Percentiles rank a stretch among this genome's conserved stretches.
Conservation (phyloP, 495 filamentous ascomycete genomes). For the Tuber calosporum region DNA sequence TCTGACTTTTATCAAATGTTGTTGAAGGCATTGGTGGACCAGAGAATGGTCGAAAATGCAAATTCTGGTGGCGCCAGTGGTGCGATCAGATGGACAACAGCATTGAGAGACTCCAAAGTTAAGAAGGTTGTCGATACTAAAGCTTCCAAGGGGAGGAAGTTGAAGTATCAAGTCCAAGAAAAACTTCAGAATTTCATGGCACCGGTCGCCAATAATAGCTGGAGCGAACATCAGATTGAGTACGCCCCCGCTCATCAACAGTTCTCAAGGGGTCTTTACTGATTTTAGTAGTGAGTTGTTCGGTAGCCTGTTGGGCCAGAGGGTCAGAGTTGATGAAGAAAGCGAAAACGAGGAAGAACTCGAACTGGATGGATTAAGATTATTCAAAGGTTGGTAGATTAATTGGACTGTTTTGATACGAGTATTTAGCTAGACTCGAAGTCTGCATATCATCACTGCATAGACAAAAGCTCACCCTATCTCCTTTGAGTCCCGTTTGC, state of each 20-base stretch:
- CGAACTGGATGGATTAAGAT: constrained; percentile 63
- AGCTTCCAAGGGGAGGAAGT: constrained; percentile 89
- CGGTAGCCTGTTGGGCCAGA: constrained; percentile 76
- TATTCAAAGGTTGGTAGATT: constrained; percentile 53
- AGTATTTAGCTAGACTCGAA: background rate
- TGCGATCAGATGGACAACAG: constrained; percentile 47
- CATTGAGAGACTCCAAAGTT: constrained; percentile 77
- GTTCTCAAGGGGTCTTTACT: background rate
- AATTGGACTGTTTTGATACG: background rate
- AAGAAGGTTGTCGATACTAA: constrained; percentile 82
- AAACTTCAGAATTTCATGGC: constrained; percentile 98
- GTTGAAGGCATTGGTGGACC: constrained; percentile 84
- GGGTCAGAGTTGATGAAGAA: constrained; percentile 63
- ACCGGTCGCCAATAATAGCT: constrained; percentile 57
- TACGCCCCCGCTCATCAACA: constrained; percentile 11
- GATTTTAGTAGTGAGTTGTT: constrained; percentile 58
- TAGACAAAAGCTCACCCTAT: background rate
- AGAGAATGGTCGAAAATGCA: constrained; percentile 57
- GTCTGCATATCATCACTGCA: background rate
- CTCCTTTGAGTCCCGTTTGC: background rate
- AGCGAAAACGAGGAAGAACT: constrained; percentile 53
- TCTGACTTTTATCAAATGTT: constrained; percentile 86
- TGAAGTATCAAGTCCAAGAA: constrained; percentile 89
- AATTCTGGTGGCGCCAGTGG: constrained; percentile 46
- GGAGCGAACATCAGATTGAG: constrained; percentile 55